Conservation (phyloP, 345 rosid genomes). For the Excoecaria cochinchinensis region DNA sequence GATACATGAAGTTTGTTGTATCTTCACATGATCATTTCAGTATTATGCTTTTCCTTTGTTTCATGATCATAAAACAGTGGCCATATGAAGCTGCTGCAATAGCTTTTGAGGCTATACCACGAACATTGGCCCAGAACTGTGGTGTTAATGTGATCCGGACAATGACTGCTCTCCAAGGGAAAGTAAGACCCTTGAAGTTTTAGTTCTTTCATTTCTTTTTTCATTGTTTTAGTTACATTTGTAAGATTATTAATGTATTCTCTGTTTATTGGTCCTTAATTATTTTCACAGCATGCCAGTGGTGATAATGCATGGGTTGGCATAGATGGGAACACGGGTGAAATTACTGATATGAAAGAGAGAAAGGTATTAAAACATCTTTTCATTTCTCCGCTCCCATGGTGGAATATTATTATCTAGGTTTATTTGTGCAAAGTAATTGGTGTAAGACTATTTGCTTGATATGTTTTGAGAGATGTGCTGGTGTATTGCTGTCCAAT, state of each 20-base stretch:
- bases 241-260: background rate
- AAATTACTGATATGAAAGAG: constrained; percentile 86
- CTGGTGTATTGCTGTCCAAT: background rate
- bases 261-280: constrained; percentile 1
- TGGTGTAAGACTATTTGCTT: background rate
- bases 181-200: constrained; percentile 39
- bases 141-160: constrained; percentile 82
- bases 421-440: background rate
- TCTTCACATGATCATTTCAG: background rate
- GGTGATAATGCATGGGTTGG: constrained; percentile 98
- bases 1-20: background rate
- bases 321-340: constrained; percentile 92
- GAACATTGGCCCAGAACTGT: constrained; percentile 81
- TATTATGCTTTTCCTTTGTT: background rate
- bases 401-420: background rate
- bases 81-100: constrained; percentile 97
- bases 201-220: background rate
- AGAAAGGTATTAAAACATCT: constrained; percentile 48
- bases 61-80: constrained; percentile 56
- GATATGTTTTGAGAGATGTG: background rate
- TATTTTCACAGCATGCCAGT: constrained; percentile 69
- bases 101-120: constrained; percentile 94
- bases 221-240: background rate
- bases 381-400: background rate
- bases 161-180: constrained; percentile 87